Base-by-base conservation (phyloP, 768 basidiomycete species). In the Dacryopinax spathularia region DNA sequence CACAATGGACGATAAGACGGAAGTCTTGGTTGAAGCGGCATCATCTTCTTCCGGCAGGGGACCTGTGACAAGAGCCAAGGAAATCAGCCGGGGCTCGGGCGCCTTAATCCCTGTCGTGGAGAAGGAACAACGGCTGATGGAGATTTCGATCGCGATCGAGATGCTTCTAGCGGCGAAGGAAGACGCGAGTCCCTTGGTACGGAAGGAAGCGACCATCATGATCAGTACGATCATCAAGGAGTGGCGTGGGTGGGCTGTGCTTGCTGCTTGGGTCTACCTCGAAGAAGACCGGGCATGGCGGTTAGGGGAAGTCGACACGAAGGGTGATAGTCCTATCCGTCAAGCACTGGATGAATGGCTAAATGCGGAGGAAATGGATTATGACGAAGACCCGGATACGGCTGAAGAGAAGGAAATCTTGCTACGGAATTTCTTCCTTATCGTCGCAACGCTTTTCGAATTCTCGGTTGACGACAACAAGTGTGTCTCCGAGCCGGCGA, bases 191-290 rank as follows among this genome's bases (percentile, higher is more conserved):
- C 95, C 96, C 0, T 90, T 96, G 86, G 95, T 94, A 12, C 79
- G 95, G 64, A 96, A 96, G 75, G 96, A 98, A 72, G 78, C 97
- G 22, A 78, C 97, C 34, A 82, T 97, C 36, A 80, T 98, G 36
- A 84, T 98, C 63, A 93, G 91, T 70, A 91, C 89, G 69, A 78
- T 98, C 22, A 93, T 94, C 35, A 89, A 92, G 73, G 95, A 98
- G 73, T 97, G 94, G 91, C 78, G 92, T 63, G 96, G 95, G 6
- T 90, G 90, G 77, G 92, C 98, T 69, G 90, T 95, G 59, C 84
- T 93, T 36, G 96, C 95, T 66, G 93, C 95, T 1, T 98, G 95
- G 94, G 77, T 91, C 9, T 94, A 96, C 72, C 90, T 90, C 85
- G 93, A 96, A 71, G 90, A 94, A 72, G 89, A 95, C 43, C 65